A percentile compares a stretch with the other conserved stretches of the same genome.
phyloP scores from a whole-genome alignment of 1,284 basidiomycete genomes.

The Boletellus dicymbophilus region DNA sequence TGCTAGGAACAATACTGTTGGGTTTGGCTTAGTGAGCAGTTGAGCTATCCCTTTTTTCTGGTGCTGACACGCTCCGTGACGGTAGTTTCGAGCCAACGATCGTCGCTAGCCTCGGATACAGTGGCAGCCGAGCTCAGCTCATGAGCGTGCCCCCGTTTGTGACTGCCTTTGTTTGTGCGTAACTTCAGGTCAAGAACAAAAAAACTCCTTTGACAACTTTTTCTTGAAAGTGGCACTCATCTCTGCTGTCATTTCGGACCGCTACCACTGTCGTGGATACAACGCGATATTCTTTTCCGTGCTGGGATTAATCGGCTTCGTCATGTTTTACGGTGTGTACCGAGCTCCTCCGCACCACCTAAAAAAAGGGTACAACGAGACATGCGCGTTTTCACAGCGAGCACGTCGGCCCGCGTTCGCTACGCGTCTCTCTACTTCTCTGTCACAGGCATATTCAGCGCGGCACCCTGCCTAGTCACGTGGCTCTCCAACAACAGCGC shows the following conservation, averaged over 20 bases:
- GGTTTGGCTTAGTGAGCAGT: background rate
- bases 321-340: background rate
- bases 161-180: background rate
- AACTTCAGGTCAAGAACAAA: background rate
- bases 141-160: background rate
- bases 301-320: background rate
- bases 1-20: background rate
- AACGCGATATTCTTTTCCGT: background rate
- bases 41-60: background rate
- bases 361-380: background rate
- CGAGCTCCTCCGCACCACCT: too few species aligned
- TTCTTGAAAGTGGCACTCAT: background rate
- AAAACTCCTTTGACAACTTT: too few species aligned
- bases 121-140: background rate
- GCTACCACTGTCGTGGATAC: constrained; percentile 1
- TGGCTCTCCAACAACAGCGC: background rate
- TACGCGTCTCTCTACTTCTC: background rate
- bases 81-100: background rate
- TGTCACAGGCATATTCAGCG: background rate
- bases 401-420: background rate
- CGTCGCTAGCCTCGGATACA: background rate
- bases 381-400: background rate
- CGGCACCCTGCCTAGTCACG: background rate
- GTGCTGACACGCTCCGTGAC: background rate
- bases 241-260: background rate